Evolutionary conservation across 495 filamentous ascomycete genomes (phyloP), one percentile per base, ranked within the genome.

Genomic region (Lepidopterella palustris): DNA sequence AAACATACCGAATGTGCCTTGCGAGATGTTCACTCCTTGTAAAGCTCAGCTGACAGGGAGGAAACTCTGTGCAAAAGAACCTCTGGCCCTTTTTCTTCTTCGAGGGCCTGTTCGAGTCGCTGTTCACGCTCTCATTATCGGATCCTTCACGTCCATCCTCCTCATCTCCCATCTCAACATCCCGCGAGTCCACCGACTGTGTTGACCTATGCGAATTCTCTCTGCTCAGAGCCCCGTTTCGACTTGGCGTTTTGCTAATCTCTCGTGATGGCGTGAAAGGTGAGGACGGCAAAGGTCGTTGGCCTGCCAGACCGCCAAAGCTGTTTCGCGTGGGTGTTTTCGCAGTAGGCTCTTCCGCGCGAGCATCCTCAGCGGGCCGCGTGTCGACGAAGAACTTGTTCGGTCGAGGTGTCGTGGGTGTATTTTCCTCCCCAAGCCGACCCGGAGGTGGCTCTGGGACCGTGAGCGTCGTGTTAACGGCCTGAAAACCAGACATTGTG

Each of bases 21-120:
- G 93, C 93, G 54, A 98, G 73, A 75, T 98, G 93, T 71, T 98
- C 93, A 68, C 95, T 97, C 39, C 93, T 81, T 1, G 93, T 97
- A 71, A 98, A 98, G 71, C 92, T 96, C 25, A 98, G 73, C 67
- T 86, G 90, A 73, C 93, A 98, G 18, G 91, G 89, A 42, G 95
- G 95, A 68, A 92, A 97, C 24, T 96, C 90, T n/a, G 88, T 96
- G 75, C 93, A 98, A 71, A 90, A 97, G 69, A 98, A 98, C 45
- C 90, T 82, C 69, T 96, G 92, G 1, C 92, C 92, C 72, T 96
- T 97, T 76, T 97, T 97, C 79, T 95, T 95, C 72, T 93, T 95
- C 29, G 82, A 82, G 13, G 82, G 82, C 47, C 82, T 77, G 26
- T 81, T 84, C 55, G 80, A 78, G 24, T 86, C 80, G 9, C 84